Percentiles rank a stretch among this genome's conserved stretches.
phyloP scores from a whole-genome alignment of 164 flowering plant species.

The Umbellularia californica region DNA sequence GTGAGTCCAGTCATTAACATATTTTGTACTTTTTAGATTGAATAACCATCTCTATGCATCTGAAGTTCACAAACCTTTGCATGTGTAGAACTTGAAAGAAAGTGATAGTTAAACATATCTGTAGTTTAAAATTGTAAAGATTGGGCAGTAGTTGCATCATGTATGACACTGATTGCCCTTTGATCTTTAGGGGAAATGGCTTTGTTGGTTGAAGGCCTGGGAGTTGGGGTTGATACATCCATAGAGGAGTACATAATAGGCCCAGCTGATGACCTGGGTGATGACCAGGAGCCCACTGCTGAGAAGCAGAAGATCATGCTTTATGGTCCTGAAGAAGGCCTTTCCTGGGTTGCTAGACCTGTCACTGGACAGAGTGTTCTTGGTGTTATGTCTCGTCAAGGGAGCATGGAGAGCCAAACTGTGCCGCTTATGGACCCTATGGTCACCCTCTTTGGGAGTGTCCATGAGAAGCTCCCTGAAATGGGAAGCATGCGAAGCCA shows the following conservation, averaged over 20 bases:
- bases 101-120: not conserved
- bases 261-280: slow-evolving; percentile 53
- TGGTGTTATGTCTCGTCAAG: slow-evolving; percentile 69
- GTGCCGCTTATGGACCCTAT: slow-evolving; percentile 78
- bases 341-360: slow-evolving; percentile 88
- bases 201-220: slow-evolving; percentile 90
- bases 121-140: not conserved
- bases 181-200: slow-evolving; percentile 82
- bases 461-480: slow-evolving; percentile 85
- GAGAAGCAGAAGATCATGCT: slow-evolving; percentile 56
- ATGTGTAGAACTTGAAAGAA: not conserved
- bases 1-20: not conserved
- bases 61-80: not conserved
- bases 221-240: slow-evolving; percentile 77
- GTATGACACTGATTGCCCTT: not conserved
- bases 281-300: slow-evolving; percentile 35
- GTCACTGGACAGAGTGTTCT: slow-evolving; percentile 64
- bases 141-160: not conserved
- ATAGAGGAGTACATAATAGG: slow-evolving; percentile 86
- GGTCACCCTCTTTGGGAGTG: slow-evolving; percentile 85
- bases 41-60: not conserved
- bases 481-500: slow-evolving; percentile 53
- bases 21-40: not conserved
- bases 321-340: slow-evolving; percentile 78
- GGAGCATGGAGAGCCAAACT: slow-evolving; percentile 57